Base-by-base conservation (phyloP, 2,329 filamentous ascomycete species). In the Biscogniauxia marginata region DNA sequence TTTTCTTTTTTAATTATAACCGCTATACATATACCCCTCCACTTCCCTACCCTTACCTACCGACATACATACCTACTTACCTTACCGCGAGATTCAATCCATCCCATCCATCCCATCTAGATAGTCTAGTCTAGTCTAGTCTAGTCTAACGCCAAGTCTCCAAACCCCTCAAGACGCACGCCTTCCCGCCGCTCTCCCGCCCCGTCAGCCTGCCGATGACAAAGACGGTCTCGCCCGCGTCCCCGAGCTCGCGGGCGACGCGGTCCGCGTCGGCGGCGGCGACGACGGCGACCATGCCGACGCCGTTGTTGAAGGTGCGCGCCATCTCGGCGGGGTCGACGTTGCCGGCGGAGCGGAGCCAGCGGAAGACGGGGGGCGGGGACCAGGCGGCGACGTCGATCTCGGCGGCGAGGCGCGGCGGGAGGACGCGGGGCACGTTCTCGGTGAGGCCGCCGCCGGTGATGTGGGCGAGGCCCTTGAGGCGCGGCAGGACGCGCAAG, bases 391-490 rank as follows among this genome's bases (percentile, higher is more conserved):
- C 77, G 48, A 89, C 89, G 67, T 96, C 89, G 54, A 99, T 86
- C 70, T 91, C 85, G 1, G 92, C 93, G 1, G 89, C 84, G 5
- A 99, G 84, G 47, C 86, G 79, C 30, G 82, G 74, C 1, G 95
- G 95, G 18, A 99, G 81, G 89, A 96, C 96, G 62, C 95, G 87
- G 24, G 95, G 95, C 22, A 99, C 88, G 73, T 99, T 99, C 76
- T 99, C 95, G 18, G 88, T 80, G 19, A 99, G 83, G 9, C 95
- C 95, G 59, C 95, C 95, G 50, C 95, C 95, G 0, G 95, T 99
- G 76, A 99, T 98, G 76, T 99, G 95, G 9, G 95, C 90, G 73
- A 98, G 89, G 52, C 95, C 95, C 77, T 96, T 96, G 73, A 98
- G 80, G 61, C 82, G 79, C 49, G 83, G 75, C 20, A 84, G 75